Conservation (phyloP, 106 monocot species). For the Platanthera zijinensis region DNA sequence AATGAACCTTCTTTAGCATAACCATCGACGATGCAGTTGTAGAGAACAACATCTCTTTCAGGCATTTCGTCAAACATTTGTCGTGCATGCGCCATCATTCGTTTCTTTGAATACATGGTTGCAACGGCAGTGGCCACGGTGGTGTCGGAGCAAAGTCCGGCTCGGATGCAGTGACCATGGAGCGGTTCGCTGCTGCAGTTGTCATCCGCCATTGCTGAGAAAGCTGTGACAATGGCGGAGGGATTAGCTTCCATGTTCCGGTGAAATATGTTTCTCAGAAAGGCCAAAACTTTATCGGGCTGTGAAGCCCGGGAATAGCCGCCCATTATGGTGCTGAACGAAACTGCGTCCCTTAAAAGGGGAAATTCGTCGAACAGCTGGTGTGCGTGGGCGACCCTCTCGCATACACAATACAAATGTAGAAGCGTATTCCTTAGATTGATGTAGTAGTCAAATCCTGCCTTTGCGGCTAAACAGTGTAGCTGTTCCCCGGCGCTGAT, state of each 20-base stretch:
- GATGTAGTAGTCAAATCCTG: conserved; percentile 17
- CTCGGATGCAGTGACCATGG: conserved; percentile 42
- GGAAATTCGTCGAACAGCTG: conserved; percentile 48
- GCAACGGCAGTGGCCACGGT: conserved; percentile 30
- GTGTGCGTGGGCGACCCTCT: conserved; percentile 5
- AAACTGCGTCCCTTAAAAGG: conserved; percentile 15
- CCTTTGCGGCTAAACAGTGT: conserved; percentile 15
- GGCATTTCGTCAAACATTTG: conserved; percentile 21
- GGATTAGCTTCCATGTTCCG: neutral
- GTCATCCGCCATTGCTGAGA: conserved; percentile 9
- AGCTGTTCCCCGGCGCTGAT: conserved; percentile 13
- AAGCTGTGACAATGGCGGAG: conserved; percentile 15
- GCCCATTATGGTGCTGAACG: conserved; percentile 32
- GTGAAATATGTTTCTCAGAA: conserved; percentile 21
- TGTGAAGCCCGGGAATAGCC: conserved; percentile 20
- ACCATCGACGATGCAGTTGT: conserved; percentile 52
- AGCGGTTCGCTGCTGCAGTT: conserved; percentile 7
- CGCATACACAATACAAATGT: conserved; percentile 27
- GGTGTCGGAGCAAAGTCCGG: conserved; percentile 20
- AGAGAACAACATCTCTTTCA: conserved; percentile 38
- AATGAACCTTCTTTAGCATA: conserved; percentile 24
- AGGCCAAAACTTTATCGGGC: neutral
- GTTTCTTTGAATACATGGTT: conserved; percentile 15
- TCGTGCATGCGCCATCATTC: conserved; percentile 21
- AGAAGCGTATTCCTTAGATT: conserved; percentile 37